phyloP scores from a whole-genome alignment of 176 grass and related monocot species.

The Oryza punctata region DNA sequence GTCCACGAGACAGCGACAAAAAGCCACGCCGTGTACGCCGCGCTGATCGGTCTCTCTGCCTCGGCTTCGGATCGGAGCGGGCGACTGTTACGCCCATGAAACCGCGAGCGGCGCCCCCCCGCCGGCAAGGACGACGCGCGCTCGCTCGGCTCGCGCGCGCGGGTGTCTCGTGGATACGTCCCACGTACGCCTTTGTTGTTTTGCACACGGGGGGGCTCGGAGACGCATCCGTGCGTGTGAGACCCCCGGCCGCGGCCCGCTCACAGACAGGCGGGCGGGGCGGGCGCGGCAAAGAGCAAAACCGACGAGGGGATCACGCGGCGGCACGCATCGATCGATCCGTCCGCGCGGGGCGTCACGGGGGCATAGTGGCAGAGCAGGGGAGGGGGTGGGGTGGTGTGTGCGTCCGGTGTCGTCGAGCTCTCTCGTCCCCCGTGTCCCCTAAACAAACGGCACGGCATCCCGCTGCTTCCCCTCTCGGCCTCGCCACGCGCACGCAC shows the following conservation, averaged over 20 bases:
- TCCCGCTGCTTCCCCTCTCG: background rate
- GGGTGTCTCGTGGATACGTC: conserved; percentile 2
- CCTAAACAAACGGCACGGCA: conserved; percentile 40
- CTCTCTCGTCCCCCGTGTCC: background rate
- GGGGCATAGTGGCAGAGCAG: conserved; percentile 14
- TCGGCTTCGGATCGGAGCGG: background rate
- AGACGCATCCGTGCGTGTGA: background rate
- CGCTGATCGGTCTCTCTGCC: conserved; percentile 17
- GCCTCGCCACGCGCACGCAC: no score
- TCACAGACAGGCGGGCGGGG: background rate
- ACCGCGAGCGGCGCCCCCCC: background rate
- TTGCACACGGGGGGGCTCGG: background rate
- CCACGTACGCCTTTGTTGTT: background rate
- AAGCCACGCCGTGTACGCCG: background rate
- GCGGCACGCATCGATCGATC: conserved; percentile 15
- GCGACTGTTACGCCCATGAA: conserved; percentile 23
- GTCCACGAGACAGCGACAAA: conserved; percentile 33
- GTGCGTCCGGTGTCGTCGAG: no score
- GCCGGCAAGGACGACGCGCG: background rate
- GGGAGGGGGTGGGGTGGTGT: no score
- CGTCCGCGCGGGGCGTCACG: conserved; percentile 24
- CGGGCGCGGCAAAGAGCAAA: background rate
- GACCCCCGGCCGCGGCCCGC: background rate
- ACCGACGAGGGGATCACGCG: background rate
- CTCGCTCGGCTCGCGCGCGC: background rate